A percentile compares a stretch with the other conserved stretches of the same genome.
Evolutionary conservation across 1,139 yeast species (phyloP).

Genomic region (Debaryomyces coudertii): DNA sequence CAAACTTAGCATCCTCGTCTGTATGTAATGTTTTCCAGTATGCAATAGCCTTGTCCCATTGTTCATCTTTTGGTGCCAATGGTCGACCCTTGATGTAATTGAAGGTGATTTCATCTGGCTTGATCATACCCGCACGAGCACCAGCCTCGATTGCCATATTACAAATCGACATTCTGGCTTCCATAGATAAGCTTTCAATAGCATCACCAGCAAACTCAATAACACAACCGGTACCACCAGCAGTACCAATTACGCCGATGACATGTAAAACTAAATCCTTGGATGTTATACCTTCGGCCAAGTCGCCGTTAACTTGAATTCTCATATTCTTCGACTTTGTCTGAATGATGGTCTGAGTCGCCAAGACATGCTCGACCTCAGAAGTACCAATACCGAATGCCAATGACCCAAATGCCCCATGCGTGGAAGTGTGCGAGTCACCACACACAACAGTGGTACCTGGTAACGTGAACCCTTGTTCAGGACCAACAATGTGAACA

Average conservation of each 20-base stretch:
- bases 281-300: conserved; percentile 87
- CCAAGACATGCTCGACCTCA: conserved; percentile 97
- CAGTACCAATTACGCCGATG: conserved; percentile 96
- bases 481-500: conserved; percentile 98
- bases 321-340: conserved; percentile 96
- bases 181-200: conserved; percentile 86
- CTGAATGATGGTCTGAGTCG: conserved; percentile 95
- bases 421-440: conserved; percentile 97
- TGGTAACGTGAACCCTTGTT: conserved; percentile 96
- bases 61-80: conserved; percentile 86
- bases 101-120: conserved; percentile 88
- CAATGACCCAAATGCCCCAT: conserved; percentile 97
- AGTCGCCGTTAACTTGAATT: conserved; percentile 79
- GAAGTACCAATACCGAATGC: conserved; percentile 99
- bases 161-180: conserved; percentile 99
- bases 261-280: conserved; percentile 93
- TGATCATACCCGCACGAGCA: conserved; percentile 99
- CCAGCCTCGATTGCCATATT: conserved; percentile 99
- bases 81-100: conserved; percentile 92
- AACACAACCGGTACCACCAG: conserved; percentile 98
- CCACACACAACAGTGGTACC: conserved; percentile 99
- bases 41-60: conserved; percentile 90
- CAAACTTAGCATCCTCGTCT: conserved; percentile 89
- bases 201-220: conserved; percentile 97
- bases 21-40: conserved; percentile 90